phyloP scores from a whole-genome alignment of 1,284 basidiomycete genomes.

The Tilletia walkeri region DNA sequence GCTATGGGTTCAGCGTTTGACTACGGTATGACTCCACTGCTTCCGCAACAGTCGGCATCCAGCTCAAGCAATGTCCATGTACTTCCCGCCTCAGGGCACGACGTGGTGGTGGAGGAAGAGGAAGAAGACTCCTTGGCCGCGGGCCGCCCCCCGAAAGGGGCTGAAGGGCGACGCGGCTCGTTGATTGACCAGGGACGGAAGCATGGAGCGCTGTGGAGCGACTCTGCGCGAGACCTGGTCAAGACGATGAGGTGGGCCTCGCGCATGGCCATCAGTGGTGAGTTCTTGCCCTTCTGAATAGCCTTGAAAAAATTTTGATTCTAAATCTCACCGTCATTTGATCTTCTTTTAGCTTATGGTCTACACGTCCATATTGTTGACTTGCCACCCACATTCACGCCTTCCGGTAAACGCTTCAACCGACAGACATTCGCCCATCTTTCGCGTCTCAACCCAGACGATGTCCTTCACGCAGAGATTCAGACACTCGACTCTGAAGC shows the following conservation, averaged over 20 bases:
- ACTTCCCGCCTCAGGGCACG: neutral
- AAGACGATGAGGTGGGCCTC: conserved; percentile 51
- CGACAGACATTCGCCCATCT: conserved; percentile 53
- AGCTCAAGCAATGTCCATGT: too few relatives aligned
- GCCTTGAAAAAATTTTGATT: neutral
- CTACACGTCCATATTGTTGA: conserved; percentile 43
- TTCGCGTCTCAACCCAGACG: conserved; percentile 47
- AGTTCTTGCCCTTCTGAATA: neutral
- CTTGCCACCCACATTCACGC: conserved; percentile 51
- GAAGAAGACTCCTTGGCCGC: neutral
- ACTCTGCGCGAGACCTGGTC: neutral
- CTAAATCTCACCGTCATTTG: too few relatives aligned
- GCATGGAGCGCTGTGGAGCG: conserved; percentile 7
- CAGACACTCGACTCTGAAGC: conserved; percentile 49
- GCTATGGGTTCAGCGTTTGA: neutral
- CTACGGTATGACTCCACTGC: neutral
- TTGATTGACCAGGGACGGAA: neutral
- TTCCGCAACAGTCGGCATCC: too few relatives aligned
- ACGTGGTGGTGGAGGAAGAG: neutral
- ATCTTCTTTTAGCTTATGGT: conserved; percentile 28
- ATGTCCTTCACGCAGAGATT: conserved; percentile 54
- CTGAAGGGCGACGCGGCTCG: neutral
- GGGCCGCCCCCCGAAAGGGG: too few relatives aligned
- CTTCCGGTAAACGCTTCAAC: conserved; percentile 48
- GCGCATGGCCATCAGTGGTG: conserved; percentile 43